These are phyloP conservation scores for Fragaria iinumae DNA, from an alignment of 306 rosid species.

Conservation along the genomic window DNA sequence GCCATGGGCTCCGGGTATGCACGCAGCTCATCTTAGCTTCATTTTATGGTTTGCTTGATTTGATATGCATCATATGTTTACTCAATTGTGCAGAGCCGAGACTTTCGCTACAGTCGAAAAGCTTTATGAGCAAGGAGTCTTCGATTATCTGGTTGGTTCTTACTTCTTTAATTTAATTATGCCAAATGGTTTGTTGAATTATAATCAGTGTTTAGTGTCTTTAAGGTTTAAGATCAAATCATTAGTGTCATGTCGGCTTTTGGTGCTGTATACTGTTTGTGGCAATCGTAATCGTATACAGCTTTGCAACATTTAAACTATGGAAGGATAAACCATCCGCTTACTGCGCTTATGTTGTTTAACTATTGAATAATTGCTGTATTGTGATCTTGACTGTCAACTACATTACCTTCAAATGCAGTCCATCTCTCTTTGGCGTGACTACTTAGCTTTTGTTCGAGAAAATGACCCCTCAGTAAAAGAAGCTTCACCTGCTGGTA, in stretches of 20 bases:
- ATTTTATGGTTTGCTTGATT: not conserved
- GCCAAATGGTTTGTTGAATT: not conserved
- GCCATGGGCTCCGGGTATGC: constrained; percentile 52
- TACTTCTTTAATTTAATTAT: constrained; percentile 10
- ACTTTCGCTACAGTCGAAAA: constrained; percentile 43
- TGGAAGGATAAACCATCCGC: not conserved
- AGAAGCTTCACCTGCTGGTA: constrained; percentile 55
- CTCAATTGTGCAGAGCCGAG: constrained; percentile 45
- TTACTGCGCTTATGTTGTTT: not conserved
- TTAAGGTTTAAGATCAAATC: not conserved
- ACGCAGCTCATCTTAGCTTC: not conserved
- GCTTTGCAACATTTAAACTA: not conserved
- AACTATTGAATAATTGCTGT: constrained; percentile 1
- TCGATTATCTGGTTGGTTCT: constrained; percentile 75
- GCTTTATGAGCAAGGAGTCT: constrained; percentile 70
- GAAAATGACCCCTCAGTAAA: constrained; percentile 57
- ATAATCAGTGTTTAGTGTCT: not conserved
- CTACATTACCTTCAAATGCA: constrained; percentile 41
- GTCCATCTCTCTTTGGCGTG: constrained; percentile 80
- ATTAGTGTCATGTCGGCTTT: not conserved
- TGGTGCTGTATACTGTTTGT: not conserved
- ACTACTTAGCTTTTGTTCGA: constrained; percentile 62
- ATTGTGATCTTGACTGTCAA: constrained; percentile 16
- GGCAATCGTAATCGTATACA: not conserved
- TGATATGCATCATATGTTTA: not conserved